Evolutionary conservation across 2,329 filamentous ascomycete genomes (phyloP), one percentile per base, ranked within the genome.

Genomic region (Aspergillus sp.): DNA sequence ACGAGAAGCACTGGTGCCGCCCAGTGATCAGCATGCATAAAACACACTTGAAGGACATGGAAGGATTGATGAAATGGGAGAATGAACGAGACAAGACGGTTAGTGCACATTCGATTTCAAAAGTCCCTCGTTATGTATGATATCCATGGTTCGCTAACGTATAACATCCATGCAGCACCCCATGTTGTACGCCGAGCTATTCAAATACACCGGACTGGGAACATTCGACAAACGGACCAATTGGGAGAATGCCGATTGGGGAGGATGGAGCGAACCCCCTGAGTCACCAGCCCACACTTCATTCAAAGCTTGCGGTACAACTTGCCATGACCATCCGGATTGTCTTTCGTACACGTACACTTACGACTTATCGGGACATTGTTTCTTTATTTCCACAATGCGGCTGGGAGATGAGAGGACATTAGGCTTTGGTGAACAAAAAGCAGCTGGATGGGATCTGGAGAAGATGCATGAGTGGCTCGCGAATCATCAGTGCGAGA

Each of bases 1-100:
- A 68, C 34, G 64, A 71, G 12, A 51, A 51, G 26, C 66, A 75
- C 48, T 77, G 74, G 74, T 77, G 74, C 36, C 73, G 76, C 51
- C 74, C 74, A 1, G 69, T 71, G 1, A 54, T 76, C 47, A 75
- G 69, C 39, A 60, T 77, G 60, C 74, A 77, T 53, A 76, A 75
- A 57, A 69, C 71, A 1, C 60, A 58, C 28, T 65, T 72, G 0
- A 63, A 70, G 28, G 74, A 77, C 45, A 76, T 79, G 72, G 59
- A 65, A 7, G 63, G 66, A 0, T 58, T 79, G 36, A 76, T 74
- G 68, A 66, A 69, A 47, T 80, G 72, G 51, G 53, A 60, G 44
- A 50, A 54, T 19, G 29, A 44, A 29, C 54, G 53, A 4, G 48
- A 56, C 41, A 52, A 51, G 39, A 52, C 49, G 41, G 58, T 61